These are phyloP conservation scores for Candida silvicultrix DNA, from an alignment of 805 yeast species.

Conservation along the genomic window DNA sequence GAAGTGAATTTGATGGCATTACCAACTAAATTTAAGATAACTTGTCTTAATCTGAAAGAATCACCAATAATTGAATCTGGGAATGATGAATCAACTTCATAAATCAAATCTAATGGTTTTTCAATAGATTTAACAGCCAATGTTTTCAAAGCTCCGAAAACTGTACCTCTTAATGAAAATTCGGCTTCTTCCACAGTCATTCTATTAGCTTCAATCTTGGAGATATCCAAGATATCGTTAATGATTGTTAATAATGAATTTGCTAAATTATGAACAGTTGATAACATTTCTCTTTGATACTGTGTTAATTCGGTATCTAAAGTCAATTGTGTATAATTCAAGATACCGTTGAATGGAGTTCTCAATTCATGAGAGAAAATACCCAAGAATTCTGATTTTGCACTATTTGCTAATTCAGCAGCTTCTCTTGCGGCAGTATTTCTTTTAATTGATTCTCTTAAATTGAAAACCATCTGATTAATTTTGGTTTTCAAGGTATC, in stretches of 20 bases:
- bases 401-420: slow-evolving; percentile 78
- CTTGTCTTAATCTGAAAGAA: slow-evolving; percentile 76
- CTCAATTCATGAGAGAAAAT: slow-evolving; percentile 80
- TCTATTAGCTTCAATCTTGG: slow-evolving; percentile 82
- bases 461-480: slow-evolving; percentile 72
- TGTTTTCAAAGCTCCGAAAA: slow-evolving; percentile 79
- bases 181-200: slow-evolving; percentile 86
- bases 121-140: slow-evolving; percentile 82
- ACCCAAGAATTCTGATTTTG: slow-evolving; percentile 80
- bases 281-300: slow-evolving; percentile 81
- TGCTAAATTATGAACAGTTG: slow-evolving; percentile 78
- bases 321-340: slow-evolving; percentile 84
- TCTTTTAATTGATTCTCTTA: slow-evolving; percentile 78
- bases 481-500: slow-evolving; percentile 38
- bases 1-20: slow-evolving; percentile 81
- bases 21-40: slow-evolving; percentile 73
- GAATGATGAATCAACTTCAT: slow-evolving; percentile 75
- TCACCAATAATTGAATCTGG: slow-evolving; percentile 81
- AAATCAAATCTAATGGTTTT: slow-evolving; percentile 67
- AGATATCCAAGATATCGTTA: slow-evolving; percentile 80
- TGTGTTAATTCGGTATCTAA: slow-evolving; percentile 80
- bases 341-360: slow-evolving; percentile 84
- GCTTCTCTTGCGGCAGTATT: slow-evolving; percentile 89
- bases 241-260: slow-evolving; percentile 75
- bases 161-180: slow-evolving; percentile 74